Conservation (phyloP, 352 stramenopile species). For the Globisporangium megalacanthum region DNA sequence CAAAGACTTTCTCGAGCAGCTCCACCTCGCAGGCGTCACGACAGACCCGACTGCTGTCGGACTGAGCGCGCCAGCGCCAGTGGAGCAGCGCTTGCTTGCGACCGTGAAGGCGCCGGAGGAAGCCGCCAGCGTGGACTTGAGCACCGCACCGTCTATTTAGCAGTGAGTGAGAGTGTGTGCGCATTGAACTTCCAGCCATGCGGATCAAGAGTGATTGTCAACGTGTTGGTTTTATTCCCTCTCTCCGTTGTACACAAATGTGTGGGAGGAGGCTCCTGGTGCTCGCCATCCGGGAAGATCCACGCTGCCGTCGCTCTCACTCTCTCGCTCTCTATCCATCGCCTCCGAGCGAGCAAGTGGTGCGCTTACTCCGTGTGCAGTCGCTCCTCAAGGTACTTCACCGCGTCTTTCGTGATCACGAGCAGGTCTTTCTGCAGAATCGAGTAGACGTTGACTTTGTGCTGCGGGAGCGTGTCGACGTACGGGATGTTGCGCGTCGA, state of each 20-base stretch:
- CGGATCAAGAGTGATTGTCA: too few species aligned
- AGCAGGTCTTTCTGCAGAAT: constrained; percentile 87
- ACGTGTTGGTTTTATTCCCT: neutral
- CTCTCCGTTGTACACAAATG: too few species aligned
- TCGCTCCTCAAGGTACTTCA: constrained; percentile 86
- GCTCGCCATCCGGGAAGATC: neutral
- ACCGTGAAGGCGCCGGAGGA: constrained; percentile 47
- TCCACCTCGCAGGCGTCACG: constrained; percentile 37
- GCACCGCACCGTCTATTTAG: constrained; percentile 42
- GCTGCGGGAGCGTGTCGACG: constrained; percentile 76
- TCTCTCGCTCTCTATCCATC: neutral
- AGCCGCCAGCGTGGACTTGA: constrained; percentile 42
- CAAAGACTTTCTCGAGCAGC: constrained; percentile 71
- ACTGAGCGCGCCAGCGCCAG: constrained; percentile 46
- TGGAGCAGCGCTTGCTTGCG: constrained; percentile 58
- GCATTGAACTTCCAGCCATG: neutral
- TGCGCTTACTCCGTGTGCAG: constrained; percentile 69
- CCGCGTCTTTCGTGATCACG: constrained; percentile 77
- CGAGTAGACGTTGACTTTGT: constrained; percentile 90
- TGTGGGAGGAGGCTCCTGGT: neutral
- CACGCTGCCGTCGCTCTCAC: too few species aligned
- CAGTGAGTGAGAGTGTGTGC: neutral
- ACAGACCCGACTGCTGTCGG: constrained; percentile 33
- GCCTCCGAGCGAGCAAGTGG: too few species aligned
- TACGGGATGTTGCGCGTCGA: constrained; percentile 84